phyloP scores from a whole-genome alignment of 1,284 basidiomycete species.

The Rugiboletus extremiorientalis region DNA sequence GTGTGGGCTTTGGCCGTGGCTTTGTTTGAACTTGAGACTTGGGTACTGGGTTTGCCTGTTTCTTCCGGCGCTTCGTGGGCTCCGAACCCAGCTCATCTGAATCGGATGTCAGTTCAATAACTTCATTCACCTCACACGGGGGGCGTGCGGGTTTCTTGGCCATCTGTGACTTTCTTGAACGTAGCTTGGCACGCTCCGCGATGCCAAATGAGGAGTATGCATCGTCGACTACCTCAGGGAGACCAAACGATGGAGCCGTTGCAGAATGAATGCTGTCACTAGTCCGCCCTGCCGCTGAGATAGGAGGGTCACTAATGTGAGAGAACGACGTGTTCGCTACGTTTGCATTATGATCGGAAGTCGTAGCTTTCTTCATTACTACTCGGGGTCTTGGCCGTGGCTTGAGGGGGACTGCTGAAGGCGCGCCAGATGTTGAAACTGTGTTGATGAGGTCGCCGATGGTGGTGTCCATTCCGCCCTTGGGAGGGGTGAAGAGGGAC shows the following conservation, averaged over 20 bases:
- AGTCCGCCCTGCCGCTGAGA: conserved; percentile 8
- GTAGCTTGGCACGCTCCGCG: conserved; percentile 48
- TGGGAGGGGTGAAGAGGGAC: conserved; percentile 31
- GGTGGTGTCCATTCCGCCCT: not conserved
- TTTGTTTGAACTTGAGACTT: conserved; percentile 16
- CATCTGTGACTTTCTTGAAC: conserved; percentile 33
- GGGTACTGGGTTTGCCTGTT: conserved; percentile 9
- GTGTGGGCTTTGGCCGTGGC: conserved; percentile 27
- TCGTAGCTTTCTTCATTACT: conserved; percentile 21
- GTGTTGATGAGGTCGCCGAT: conserved; percentile 14
- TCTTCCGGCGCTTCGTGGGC: conserved; percentile 31
- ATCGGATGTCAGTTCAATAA: conserved; percentile 36
- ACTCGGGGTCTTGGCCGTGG: conserved; percentile 29
- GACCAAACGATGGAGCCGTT: conserved; percentile 2
- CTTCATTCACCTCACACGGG: conserved; percentile 14
- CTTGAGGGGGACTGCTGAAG: conserved; percentile 1
- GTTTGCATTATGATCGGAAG: not conserved
- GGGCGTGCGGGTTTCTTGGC: conserved; percentile 10
- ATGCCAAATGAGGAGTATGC: conserved; percentile 35
- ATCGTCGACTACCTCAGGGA: conserved; percentile 17
- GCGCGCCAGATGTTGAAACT: conserved; percentile 2
- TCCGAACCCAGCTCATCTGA: conserved; percentile 31
- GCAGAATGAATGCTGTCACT: conserved; percentile 25
- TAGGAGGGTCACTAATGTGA: conserved; percentile 25
- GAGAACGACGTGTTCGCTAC: conserved; percentile 17